Conservation (phyloP, 148 eudicot species). For the Vaccinium macrocarpon region DNA sequence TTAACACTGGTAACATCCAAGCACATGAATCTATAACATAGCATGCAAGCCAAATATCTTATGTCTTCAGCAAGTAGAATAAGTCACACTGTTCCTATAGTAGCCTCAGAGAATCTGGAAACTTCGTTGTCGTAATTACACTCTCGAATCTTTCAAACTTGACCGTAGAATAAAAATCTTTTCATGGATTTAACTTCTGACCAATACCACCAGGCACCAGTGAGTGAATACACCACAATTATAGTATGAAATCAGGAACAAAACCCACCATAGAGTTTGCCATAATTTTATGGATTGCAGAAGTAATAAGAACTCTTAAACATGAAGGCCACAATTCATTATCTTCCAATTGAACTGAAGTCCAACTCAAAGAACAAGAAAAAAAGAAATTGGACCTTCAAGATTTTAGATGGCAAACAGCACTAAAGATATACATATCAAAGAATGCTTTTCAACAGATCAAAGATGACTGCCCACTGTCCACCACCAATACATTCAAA, state of each 20-base stretch:
- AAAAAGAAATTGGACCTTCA: background rate
- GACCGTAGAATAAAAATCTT: background rate
- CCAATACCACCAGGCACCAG: background rate
- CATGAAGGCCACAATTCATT: background rate
- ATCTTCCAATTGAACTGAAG: background rate
- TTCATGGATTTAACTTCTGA: conserved; percentile 5
- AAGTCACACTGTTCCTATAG: background rate
- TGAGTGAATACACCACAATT: background rate
- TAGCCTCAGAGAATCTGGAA: background rate
- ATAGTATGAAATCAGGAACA: background rate
- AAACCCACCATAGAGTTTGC: background rate
- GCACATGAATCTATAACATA: background rate
- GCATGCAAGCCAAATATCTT: background rate
- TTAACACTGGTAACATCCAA: background rate
- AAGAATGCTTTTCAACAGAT: background rate
- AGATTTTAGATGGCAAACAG: background rate
- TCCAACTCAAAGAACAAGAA: background rate
- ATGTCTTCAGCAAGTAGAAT: background rate
- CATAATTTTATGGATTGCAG: background rate
- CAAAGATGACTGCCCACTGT: background rate
- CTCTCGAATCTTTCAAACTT: background rate
- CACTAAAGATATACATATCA: background rate
- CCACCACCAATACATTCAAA: background rate
- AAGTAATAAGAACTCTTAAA: background rate
- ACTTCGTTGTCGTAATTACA: background rate